phyloP scores from a whole-genome alignment of 768 basidiomycete species.

The Leccinellum rugosiceps region DNA sequence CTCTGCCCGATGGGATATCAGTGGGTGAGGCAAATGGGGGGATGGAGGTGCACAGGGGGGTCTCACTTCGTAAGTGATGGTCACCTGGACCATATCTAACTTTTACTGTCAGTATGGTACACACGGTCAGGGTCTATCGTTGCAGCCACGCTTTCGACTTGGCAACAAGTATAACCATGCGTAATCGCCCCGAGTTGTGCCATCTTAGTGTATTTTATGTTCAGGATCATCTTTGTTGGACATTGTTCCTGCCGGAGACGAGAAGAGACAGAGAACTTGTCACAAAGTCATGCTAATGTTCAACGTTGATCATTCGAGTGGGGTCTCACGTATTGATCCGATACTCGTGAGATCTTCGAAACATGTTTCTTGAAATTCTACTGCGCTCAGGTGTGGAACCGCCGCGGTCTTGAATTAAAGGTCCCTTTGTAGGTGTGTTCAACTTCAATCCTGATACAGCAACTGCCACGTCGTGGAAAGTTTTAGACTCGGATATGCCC shows the following conservation, averaged over 20 bases:
- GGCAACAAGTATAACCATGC: neutral
- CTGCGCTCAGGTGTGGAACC: no score
- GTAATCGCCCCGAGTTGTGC: neutral
- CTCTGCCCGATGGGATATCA: conserved; percentile 44
- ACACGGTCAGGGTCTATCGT: neutral
- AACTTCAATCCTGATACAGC: no score
- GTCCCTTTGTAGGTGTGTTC: neutral
- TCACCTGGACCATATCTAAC: conserved; percentile 21
- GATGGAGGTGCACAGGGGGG: conserved; percentile 49
- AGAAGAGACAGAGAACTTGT: no score
- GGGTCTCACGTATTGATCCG: neutral
- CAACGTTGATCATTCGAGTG: no score
- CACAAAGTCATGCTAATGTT: no score
- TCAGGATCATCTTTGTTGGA: no score
- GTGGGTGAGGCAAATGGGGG: conserved; percentile 40
- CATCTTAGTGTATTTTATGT: neutral
- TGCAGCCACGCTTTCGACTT: neutral
- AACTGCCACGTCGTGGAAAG: no score
- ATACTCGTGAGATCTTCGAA: neutral
- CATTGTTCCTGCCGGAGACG: no score
- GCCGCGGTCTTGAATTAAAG: no score
- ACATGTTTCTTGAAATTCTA: no score
- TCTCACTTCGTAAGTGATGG: conserved; percentile 37
- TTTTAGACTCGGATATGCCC: neutral
- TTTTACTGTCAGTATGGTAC: neutral